Base-by-base conservation (phyloP, 148 eudicot genomes). In the Pharnaceum exiguum region DNA sequence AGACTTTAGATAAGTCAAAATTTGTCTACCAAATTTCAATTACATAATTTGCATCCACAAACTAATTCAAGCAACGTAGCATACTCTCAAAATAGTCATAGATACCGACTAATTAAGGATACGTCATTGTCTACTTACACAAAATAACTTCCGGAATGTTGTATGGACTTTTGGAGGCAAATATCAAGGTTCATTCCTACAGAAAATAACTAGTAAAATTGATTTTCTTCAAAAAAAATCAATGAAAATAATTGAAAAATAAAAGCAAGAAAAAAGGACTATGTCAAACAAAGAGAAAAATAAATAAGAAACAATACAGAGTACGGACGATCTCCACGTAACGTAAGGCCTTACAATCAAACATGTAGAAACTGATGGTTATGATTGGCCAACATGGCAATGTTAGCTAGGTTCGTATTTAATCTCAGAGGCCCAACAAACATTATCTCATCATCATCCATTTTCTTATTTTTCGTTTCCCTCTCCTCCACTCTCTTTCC, bases 371-470 rank as follows among this genome's bases (percentile, higher is more conserved):
- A 70, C 44, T 42, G 43, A 56, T 70, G 74, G 68, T 54, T 51
- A 50, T 12, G 23, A 63, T 70, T 50, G 36, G 7, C n/a, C 62
- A 5, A 63, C 69, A 57, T 57, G 37, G 43, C 64, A 49, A 27
- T 42, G 59, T 70, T 63, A n/a, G n/a, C n/a, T n/a, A 50, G 59
- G 69, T 70, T 63, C 47, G 47, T 63, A 63, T 70, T 70, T 63
- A 57, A 39, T 57, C 43, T 63, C 33, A 21, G 28, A 43, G 19
- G 24, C 12, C 48, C 63, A 70, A 70, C 56, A 31, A 55, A 61
- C 62, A 54, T 61, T 53, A 69, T 69, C 66, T 48, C 16, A 50
- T 61, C 44, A 37, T 55, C 39, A 28, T 39, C 66, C 10, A 33
- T 24, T 17, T 50, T 27, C 31, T 2, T 37, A 21, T 1, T 29